Base-by-base conservation (phyloP, 1,284 basidiomycete species). In the Apiotrichum gamsii region DNA sequence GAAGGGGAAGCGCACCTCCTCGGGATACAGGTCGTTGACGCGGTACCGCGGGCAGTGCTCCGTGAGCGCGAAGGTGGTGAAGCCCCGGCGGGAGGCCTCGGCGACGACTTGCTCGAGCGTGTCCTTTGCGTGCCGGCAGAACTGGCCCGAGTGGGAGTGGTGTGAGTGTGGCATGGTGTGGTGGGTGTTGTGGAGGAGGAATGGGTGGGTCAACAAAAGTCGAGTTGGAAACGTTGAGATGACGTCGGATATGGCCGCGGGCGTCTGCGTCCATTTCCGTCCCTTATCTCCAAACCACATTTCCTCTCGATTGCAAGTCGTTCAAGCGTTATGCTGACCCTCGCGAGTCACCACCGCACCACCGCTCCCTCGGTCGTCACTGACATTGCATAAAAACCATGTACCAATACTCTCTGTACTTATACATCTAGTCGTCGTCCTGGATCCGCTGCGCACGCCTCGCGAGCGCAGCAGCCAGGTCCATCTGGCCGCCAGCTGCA, bases 101-200 rank as follows among this genome's bases (percentile, higher is more conserved):
- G 75, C 65, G 1, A 95, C 83, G 14, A 93, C 84, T 3, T 87
- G 80, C 54, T 90, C 82, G 19, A 98, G 78, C 0, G 77, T 76
- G 84, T 60, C 74, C 68, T 70, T 72, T 15, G 90, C 94, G 69
- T 98, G 95, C 55, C 82, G 84, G 76, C 94, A 97, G 74, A 96
- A 98, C 65, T 95, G 84, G 25, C 94, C 94, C 8, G 91, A 96
- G 67, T 97, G 93, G 10, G 90, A 94, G 72, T 96, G 94, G 66
- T 91, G 90, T 61, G 84, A 88, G 68, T 85, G 78, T 56, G 87
- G 87, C 90, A 91, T 93, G 25, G 31, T 32, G 30, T 31, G n/a
- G 28, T n/a, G 15, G 28, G 18, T 39, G 13, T n/a, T 29, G 16
- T 5, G 24, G n/a, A 31, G 18, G 15, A 4, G 34, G 40, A 43